A percentile compares a stretch with the other conserved stretches of the same genome.
These are phyloP conservation scores for Monosporascus sp. DNA, from an alignment of 2,329 filamentous ascomycete species.

Conservation along the genomic window DNA sequence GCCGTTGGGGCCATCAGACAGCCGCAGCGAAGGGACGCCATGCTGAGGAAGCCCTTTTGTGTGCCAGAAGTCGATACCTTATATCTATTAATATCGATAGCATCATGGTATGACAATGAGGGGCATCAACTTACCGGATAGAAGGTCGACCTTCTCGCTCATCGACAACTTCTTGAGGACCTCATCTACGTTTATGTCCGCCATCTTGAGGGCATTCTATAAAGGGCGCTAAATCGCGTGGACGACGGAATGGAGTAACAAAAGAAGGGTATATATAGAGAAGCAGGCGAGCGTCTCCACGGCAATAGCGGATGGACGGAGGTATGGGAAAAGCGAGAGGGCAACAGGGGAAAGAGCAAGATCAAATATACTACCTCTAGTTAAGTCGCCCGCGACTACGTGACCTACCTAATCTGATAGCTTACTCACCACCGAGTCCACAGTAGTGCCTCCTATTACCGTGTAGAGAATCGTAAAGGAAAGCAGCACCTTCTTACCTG, in stretches of 20 bases:
- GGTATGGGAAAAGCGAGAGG: not conserved
- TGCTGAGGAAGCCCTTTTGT: conserved; percentile 55
- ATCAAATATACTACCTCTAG: not conserved
- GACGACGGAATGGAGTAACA: not conserved
- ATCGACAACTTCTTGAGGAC: conserved; percentile 48
- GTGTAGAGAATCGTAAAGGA: no score
- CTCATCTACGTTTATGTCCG: conserved; percentile 48
- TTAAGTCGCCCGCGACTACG: not conserved
- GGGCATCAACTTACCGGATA: conserved; percentile 35
- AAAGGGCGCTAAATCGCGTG: not conserved
- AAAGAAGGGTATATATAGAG: not conserved
- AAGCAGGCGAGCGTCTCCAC: not conserved
- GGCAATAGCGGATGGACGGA: not conserved
- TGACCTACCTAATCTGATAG: not conserved
- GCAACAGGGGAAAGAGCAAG: not conserved
- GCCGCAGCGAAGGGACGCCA: conserved; percentile 58
- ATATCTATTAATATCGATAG: conserved; percentile 1
- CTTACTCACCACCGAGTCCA: not conserved
- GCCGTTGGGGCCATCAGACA: conserved; percentile 66
- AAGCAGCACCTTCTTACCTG: no score
- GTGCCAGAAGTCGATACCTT: conserved; percentile 65
- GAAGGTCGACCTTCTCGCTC: conserved; percentile 47
- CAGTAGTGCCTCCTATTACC: not conserved
- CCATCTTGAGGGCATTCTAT: conserved; percentile 28
- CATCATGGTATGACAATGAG: no score